phyloP scores from a whole-genome alignment of 139 green algal genomes.

The Zygnema cylindricum region DNA sequence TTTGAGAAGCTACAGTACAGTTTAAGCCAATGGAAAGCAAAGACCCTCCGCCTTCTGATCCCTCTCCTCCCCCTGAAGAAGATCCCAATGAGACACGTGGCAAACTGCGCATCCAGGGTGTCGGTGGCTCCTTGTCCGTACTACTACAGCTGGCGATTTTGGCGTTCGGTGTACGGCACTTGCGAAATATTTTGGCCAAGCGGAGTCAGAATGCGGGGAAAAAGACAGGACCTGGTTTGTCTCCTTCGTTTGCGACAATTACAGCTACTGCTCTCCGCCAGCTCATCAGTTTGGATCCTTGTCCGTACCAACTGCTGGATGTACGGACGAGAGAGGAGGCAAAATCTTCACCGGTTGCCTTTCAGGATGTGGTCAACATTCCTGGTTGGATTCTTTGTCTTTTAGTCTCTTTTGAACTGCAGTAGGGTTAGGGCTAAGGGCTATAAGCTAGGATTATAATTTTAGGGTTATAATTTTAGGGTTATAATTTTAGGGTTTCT shows the following conservation, averaged over 20 bases:
- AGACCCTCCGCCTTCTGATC: no score
- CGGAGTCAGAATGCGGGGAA: background rate
- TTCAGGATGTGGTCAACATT: slow-evolving; percentile 40
- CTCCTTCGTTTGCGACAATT: slow-evolving; percentile 29
- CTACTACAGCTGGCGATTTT: slow-evolving; percentile 53
- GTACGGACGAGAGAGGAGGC: slow-evolving; percentile 18
- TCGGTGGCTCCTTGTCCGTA: slow-evolving; percentile 50
- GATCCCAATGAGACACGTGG: slow-evolving; percentile 13
- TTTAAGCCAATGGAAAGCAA: no score
- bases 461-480: no score
- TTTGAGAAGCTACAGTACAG: no score
- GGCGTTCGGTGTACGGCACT: slow-evolving; percentile 48
- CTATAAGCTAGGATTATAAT: no score
- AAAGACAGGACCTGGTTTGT: background rate
- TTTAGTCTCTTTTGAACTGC: no score
- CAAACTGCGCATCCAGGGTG: slow-evolving; percentile 52
- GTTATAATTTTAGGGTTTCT: no score
- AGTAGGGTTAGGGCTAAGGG: no score
- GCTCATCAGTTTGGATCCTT: slow-evolving; percentile 20
- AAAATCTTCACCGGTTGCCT: slow-evolving; percentile 11
- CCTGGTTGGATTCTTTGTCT: no score
- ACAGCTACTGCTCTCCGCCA: background rate
- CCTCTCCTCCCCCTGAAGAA: no score
- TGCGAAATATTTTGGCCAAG: slow-evolving; percentile 48
- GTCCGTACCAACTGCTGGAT: slow-evolving; percentile 36